Evolutionary conservation across 768 basidiomycete genomes (phyloP).

Genomic region (Suillus subaureus): DNA sequence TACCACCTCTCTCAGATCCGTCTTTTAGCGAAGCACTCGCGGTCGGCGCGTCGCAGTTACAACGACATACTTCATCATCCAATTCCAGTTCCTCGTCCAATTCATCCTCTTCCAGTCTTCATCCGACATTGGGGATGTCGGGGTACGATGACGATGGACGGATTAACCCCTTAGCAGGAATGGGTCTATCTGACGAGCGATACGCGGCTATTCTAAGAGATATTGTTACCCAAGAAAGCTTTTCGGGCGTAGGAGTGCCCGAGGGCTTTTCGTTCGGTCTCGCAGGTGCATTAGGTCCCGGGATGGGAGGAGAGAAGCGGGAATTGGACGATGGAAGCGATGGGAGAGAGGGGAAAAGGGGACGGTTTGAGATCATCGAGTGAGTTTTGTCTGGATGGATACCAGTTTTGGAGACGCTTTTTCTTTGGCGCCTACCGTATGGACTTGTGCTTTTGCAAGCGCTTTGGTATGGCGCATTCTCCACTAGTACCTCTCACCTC

Average conservation of each 20-base stretch:
- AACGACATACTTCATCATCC: conserved; percentile 1
- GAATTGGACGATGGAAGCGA: conserved; percentile 41
- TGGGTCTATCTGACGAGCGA: conserved; percentile 89
- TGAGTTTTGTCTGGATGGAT: conserved; percentile 28
- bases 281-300: conserved; percentile 12
- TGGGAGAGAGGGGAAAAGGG: conserved; percentile 51
- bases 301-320: conserved; percentile 34
- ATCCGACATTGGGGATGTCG: conserved; percentile 5
- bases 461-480: not conserved
- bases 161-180: conserved; percentile 83
- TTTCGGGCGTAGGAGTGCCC: conserved; percentile 44
- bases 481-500: not conserved
- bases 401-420: not conserved
- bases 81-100: conserved; percentile 12
- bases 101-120: conserved; percentile 9
- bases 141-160: conserved; percentile 49
- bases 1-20: conserved; percentile 60
- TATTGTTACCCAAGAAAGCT: conserved; percentile 65
- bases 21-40: conserved; percentile 58
- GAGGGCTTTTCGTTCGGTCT: conserved; percentile 28
- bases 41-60: conserved; percentile 34
- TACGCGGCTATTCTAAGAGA: conserved; percentile 79
- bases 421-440: not conserved
- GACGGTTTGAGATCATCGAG: conserved; percentile 63
- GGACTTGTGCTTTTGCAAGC: not conserved